phyloP scores from a whole-genome alignment of 2,329 filamentous ascomycete species.

The Nannizziopsis arthrosporioides region DNA sequence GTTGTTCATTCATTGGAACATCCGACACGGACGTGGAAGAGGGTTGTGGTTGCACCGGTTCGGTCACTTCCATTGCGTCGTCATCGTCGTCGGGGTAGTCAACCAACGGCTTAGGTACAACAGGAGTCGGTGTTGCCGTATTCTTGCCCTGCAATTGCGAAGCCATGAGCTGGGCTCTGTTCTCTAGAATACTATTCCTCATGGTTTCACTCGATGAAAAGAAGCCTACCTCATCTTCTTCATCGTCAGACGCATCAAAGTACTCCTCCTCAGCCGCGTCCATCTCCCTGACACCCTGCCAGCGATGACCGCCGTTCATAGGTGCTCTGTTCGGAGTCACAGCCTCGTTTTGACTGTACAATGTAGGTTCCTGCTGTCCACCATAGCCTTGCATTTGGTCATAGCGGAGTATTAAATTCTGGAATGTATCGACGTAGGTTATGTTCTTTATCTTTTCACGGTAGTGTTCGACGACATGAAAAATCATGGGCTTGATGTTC shows the following conservation, averaged over 20 bases:
- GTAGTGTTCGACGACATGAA: slow-evolving; percentile 73
- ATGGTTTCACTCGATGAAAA: slow-evolving; percentile 10
- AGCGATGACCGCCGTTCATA: slow-evolving; percentile 48
- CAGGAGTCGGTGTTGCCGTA: slow-evolving; percentile 36
- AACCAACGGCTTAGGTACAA: slow-evolving; percentile 61
- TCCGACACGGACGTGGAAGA: slow-evolving; percentile 1
- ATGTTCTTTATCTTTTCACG: slow-evolving; percentile 64
- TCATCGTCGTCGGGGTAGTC: slow-evolving; percentile 87
- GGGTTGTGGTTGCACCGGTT: slow-evolving; percentile 17
- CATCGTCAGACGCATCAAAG: slow-evolving; percentile 80
- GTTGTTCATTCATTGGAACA: slow-evolving; percentile 2
- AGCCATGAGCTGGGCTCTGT: slow-evolving; percentile 12
- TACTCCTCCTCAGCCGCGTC: slow-evolving; percentile 85
- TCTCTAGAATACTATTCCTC: slow-evolving; percentile 3
- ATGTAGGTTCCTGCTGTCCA: slow-evolving; percentile 47
- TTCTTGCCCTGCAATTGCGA: slow-evolving; percentile 30
- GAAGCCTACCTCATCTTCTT: slow-evolving; percentile 52
- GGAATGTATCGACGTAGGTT: slow-evolving; percentile 76
- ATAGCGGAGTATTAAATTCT: slow-evolving; percentile 60
- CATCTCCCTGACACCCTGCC: slow-evolving; percentile 66
- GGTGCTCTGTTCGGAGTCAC: slow-evolving; percentile 37
- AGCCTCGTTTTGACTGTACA: slow-evolving; percentile 60
- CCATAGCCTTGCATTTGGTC: slow-evolving; percentile 65
- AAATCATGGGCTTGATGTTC: slow-evolving; percentile 66
- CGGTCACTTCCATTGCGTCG: slow-evolving; percentile 48